Percentiles rank a stretch among this genome's conserved stretches.
Conservation (phyloP, 2,329 filamentous ascomycete genomes). For the Aspergillus sp. region DNA sequence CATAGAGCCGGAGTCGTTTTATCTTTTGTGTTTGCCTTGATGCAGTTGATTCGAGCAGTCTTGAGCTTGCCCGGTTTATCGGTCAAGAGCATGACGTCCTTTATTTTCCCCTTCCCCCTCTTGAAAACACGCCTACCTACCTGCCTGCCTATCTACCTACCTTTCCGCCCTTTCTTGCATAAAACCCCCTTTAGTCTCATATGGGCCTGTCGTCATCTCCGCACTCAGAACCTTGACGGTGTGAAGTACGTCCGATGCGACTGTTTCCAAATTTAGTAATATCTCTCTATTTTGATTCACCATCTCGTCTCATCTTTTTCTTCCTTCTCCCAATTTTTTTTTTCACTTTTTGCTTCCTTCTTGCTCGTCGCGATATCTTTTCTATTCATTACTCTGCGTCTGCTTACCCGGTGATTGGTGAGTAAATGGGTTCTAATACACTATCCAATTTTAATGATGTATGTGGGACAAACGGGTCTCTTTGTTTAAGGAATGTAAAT, state of each 20-base stretch:
- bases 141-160: neutral
- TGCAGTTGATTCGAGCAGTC: conserved; percentile 12
- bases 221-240: conserved; percentile 34
- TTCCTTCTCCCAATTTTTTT: neutral
- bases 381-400: conserved; percentile 15
- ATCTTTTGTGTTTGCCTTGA: conserved; percentile 21
- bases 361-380: conserved; percentile 13
- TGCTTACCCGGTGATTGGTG: conserved; percentile 20
- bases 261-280: conserved; percentile 11
- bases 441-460: conserved; percentile 36
- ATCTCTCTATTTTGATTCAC: conserved; percentile 4
- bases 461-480: conserved; percentile 27
- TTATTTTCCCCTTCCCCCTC: conserved; percentile 15
- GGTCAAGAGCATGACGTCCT: conserved; percentile 9
- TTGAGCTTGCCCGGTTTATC: conserved; percentile 1
- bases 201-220: conserved; percentile 16
- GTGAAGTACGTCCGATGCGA: conserved; percentile 13
- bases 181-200: conserved; percentile 16
- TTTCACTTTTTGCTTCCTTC: conserved; percentile 3
- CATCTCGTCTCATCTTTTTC: conserved; percentile 1
- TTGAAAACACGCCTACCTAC: neutral
- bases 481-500: conserved; percentile 33
- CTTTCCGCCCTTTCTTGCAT: conserved; percentile 4
- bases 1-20: conserved; percentile 41
- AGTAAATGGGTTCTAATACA: conserved; percentile 26